Base-by-base conservation (phyloP, 164 flowering plant genomes). In the Dillenia suffruticosa region DNA sequence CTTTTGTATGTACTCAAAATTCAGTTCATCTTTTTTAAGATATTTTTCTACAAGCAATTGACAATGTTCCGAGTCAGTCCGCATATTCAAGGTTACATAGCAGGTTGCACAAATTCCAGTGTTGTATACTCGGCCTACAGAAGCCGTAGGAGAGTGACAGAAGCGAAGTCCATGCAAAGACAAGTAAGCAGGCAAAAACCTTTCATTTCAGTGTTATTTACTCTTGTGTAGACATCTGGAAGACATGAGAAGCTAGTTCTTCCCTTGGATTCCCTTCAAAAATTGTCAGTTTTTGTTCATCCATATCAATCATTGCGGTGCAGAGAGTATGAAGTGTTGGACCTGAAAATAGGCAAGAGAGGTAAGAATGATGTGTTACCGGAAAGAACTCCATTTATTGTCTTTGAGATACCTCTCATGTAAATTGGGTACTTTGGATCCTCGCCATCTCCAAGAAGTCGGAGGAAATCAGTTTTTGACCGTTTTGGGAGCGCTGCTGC, bases 251-350 rank as follows among this genome's bases (percentile, higher is more conserved):
- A 57, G 76, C 64, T 59, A 74, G 57, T 72, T 66, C 67, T 40
- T 81, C 70, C 64, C 77, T 74, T 15, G 96, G 96, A 63, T 92
- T 82, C 55, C 93, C 94, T 72, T 84, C 79, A 56, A 80, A 65
- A 49, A 88, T 88, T 50, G 87, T 72, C 46, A 85, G 49, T 46
- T 85, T 85, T 77, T 78, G 63, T 68, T 74, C 76, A 57, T 89
- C 89, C 61, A 84, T 68, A 70, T 86, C 83, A 15, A 82, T 72
- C 57, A 92, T 63, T 15, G 77, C 83, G 3, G 90, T 85, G 70
- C 94, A 81, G 44, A 89, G 71, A 12, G 91, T 89, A 74, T 84
- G 66, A 13, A 89, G 83, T 47, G 67, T 65, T 69, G 96, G 89
- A 66, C 96, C 95, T 92, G 91, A 63, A 77, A 70, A 45, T 44